These are phyloP conservation scores for Hapsidospora chrysogenum DNA, from an alignment of 495 filamentous ascomycete species.

Conservation along the genomic window DNA sequence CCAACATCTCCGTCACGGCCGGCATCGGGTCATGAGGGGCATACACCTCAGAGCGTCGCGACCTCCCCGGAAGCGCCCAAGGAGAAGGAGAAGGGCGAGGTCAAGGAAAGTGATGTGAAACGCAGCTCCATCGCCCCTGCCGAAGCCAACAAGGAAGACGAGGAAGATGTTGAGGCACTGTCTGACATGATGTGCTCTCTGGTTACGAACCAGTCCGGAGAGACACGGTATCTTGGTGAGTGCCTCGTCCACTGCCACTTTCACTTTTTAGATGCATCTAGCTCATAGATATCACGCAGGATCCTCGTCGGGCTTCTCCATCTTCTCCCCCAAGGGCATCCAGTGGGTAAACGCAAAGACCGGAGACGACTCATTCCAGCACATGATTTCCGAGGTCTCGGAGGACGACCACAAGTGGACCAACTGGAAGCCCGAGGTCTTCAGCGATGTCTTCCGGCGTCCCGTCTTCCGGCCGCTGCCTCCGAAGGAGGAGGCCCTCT, in stretches of 20 bases:
- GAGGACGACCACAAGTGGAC: constrained; percentile 86
- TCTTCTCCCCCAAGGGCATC: constrained; percentile 85
- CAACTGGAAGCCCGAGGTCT: constrained; percentile 92
- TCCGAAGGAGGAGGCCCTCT: constrained; percentile 61
- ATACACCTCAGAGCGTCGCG: constrained; percentile 40
- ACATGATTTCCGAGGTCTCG: constrained; percentile 75
- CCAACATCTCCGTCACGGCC: constrained; percentile 28
- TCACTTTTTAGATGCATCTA: not conserved
- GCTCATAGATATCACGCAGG: constrained; percentile 33
- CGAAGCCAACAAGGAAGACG: constrained; percentile 18
- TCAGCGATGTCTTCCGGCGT: constrained; percentile 78
- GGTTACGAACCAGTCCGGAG: constrained; percentile 92
- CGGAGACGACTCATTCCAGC: constrained; percentile 82
- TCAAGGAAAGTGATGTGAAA: constrained; percentile 31
- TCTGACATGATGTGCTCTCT: constrained; percentile 99
- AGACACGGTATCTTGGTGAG: constrained; percentile 91
- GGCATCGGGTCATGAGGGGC: constrained; percentile 22
- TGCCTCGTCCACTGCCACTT: constrained; percentile 1
- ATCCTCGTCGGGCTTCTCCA: constrained; percentile 94
- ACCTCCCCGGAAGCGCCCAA: constrained; percentile 41
- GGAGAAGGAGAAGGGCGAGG: constrained; percentile 28
- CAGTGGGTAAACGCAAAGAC: constrained; percentile 99
- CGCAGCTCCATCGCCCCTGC: constrained; percentile 9
- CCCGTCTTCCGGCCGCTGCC: constrained; percentile 73
- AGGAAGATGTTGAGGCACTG: constrained; percentile 69